A percentile compares a stretch with the other conserved stretches of the same genome.
Conservation (phyloP, 1,139 yeast species). For the Pichia sp. region DNA sequence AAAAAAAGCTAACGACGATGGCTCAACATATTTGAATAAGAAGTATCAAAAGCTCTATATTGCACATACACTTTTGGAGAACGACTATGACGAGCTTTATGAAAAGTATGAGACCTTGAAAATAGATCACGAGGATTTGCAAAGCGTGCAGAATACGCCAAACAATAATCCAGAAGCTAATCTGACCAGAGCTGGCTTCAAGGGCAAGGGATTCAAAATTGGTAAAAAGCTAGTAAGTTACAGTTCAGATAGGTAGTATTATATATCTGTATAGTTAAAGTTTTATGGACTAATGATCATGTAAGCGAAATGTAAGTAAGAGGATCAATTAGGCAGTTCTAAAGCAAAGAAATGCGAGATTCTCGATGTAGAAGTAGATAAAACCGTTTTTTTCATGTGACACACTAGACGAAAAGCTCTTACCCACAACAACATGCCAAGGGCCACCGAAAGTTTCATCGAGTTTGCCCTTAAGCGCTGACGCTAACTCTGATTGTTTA, state of each 20-base stretch:
- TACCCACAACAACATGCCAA: constrained; percentile 96
- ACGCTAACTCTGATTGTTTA: constrained; percentile 74
- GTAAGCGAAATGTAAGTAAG: no score
- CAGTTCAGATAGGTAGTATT: not conserved
- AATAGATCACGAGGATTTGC: not conserved
- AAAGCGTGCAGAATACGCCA: not conserved
- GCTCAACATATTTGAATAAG: constrained; percentile 1
- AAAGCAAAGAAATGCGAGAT: constrained; percentile 74
- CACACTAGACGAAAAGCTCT: constrained; percentile 88
- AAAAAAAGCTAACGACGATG: not conserved
- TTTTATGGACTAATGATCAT: no score
- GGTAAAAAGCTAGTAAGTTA: constrained; percentile 3
- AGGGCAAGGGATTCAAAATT: not conserved
- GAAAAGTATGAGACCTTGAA: not conserved
- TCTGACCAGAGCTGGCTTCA: not conserved
- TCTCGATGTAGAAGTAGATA: constrained; percentile 78
- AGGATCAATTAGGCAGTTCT: constrained; percentile 50
- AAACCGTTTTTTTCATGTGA: constrained; percentile 83
- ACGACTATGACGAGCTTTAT: constrained; percentile 1
- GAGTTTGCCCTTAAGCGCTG: constrained; percentile 69
- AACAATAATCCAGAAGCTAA: not conserved
- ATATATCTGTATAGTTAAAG: no score
- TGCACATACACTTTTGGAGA: constrained; percentile 3
- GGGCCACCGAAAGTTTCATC: constrained; percentile 69
- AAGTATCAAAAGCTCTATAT: constrained; percentile 9